Evolutionary conservation across 495 filamentous ascomycete species (phyloP), one percentile per base, ranked within the genome.

Genomic region (Talaromyces borbonicus): DNA sequence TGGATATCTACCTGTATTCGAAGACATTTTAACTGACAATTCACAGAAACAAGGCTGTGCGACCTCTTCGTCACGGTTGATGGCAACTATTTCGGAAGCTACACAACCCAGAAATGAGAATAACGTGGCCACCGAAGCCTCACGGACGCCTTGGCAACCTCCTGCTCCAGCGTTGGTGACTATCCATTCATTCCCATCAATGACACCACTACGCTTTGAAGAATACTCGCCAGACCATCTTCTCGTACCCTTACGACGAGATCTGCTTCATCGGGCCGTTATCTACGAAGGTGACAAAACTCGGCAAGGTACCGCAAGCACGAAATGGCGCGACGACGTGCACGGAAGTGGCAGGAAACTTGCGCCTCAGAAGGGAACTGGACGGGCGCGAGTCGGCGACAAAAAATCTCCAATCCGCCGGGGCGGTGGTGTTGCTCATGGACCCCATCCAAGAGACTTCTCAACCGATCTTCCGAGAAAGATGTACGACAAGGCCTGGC

Each of bases 401-500:
- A 83, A 73, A 60, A 82, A 90, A 58, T 87, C 83, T 20, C 93
- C 93, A 3, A 81, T 95, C 63, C 68, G 87, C 8, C 71, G 70
- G 37, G 92, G 92, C 48, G 92, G 92, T 62, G 93, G 87, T 55
- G 88, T 89, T 47, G 71, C 82, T 1, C 81, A 83, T 59, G 93
- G 93, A 11, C 93, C 93, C 14, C 79, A 87, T 52, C 87, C 87
- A 25, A 72, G 92, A 50, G 88, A 96, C 63, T 97, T 97, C 64
- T 77, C 78, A 43, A 89, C 87, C 14, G 76, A 72, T 26, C 71
- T 99, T 48, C 89, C 83, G 40, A 73, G 73, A 52, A 95, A 96
- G 73, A 80, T 95, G 38, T 99, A 99, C 66, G 90, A 96, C 60
- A 66, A 93, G 56, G 93, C 93, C 8, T 97, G 88, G 88, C 79